Evolutionary conservation across 2,329 filamentous ascomycete species (phyloP).

Genomic region (Akanthomyces dipterigenus): DNA sequence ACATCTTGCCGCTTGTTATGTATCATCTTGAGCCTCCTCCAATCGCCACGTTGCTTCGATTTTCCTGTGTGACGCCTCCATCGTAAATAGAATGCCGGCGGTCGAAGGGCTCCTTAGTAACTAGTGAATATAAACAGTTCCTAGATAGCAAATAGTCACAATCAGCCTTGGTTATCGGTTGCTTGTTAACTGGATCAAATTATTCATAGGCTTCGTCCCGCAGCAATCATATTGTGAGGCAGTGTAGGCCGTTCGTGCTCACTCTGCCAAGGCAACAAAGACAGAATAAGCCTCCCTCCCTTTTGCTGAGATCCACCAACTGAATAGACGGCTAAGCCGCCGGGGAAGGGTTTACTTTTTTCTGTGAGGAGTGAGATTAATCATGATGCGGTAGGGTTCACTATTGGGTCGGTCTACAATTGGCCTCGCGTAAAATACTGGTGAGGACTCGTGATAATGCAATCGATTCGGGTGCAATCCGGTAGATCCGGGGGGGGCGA

Average conservation of each 20-base stretch:
- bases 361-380: too few relatives aligned
- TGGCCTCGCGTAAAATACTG: not conserved
- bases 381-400: too few relatives aligned
- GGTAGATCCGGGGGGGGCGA: not conserved
- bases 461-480: not conserved
- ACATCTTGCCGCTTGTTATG: not conserved
- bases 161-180: not conserved
- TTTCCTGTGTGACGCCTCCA: not conserved
- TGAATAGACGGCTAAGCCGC: not conserved
- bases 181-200: slow-evolving; percentile 1
- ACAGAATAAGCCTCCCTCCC: not conserved
- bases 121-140: not conserved
- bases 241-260: not conserved
- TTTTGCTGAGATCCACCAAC: not conserved
- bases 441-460: not conserved
- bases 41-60: not conserved
- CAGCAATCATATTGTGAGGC: not conserved
- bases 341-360: not conserved
- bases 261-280: slow-evolving; percentile 3
- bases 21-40: not conserved
- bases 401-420: not conserved
- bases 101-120: not conserved
- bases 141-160: not conserved
- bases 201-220: not conserved
- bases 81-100: not conserved